Percentiles rank a stretch among this genome's conserved stretches.
These are phyloP conservation scores for Chondrostereum purpureum DNA, from an alignment of 1,284 basidiomycete genomes.

Conservation along the genomic window DNA sequence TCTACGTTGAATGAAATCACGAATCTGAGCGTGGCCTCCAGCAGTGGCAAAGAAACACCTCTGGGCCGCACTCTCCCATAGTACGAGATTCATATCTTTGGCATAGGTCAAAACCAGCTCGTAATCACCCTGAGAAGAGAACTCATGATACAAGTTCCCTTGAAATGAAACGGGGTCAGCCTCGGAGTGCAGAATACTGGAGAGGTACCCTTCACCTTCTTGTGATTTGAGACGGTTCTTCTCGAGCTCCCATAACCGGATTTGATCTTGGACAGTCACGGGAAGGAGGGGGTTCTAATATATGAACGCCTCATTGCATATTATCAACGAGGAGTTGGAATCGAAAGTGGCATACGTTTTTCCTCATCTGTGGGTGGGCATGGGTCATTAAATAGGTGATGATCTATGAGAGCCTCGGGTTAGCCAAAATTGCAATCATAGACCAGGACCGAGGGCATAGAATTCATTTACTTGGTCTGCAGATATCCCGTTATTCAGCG, in stretches of 20 bases:
- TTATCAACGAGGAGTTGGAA: constrained; percentile 12
- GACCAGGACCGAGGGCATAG: constrained; percentile 11
- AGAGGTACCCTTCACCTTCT: constrained; percentile 53
- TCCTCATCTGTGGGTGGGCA: constrained; percentile 97
- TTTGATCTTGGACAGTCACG: constrained; percentile 96
- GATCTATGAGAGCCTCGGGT: constrained; percentile 56
- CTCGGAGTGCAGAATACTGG: constrained; percentile 13
- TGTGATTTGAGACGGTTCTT: constrained; percentile 84
- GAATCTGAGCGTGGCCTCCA: constrained; percentile 75
- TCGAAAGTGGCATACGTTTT: constrained; percentile 55
- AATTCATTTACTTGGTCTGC: constrained; percentile 75
- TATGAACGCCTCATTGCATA: constrained; percentile 2
- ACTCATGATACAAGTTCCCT: constrained; percentile 88
- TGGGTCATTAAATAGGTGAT: constrained; percentile 92
- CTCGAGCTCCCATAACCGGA: constrained; percentile 96
- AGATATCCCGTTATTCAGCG: constrained; percentile 91
- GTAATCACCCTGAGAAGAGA: constrained; percentile 82
- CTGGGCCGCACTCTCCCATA: constrained; percentile 69
- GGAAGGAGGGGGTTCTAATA: constrained; percentile 81
- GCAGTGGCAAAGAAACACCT: constrained; percentile 80
- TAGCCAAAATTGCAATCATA: not conserved
- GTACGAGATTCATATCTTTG: constrained; percentile 70
- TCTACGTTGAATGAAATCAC: constrained; percentile 70
- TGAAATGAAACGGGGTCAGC: constrained; percentile 13
- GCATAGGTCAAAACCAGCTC: constrained; percentile 85